Conservation (phyloP, 805 yeast species). For the Helenozyma rhizophorensis region DNA sequence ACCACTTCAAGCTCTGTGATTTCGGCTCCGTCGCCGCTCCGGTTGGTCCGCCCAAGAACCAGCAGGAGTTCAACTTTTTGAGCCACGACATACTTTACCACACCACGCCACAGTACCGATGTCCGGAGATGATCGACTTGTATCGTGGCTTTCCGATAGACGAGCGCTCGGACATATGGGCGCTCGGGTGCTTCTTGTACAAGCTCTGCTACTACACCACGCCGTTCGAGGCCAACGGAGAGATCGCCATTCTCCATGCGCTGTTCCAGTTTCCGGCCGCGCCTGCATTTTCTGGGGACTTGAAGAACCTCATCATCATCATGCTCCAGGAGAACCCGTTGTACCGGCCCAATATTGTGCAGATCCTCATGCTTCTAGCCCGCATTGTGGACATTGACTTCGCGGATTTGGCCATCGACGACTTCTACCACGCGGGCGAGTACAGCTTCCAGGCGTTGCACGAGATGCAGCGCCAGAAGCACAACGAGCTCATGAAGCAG, state of each 20-base stretch:
- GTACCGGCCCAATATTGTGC: constrained; percentile 82
- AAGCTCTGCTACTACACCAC: constrained; percentile 90
- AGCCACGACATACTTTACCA: constrained; percentile 84
- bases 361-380: constrained; percentile 63
- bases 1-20: constrained; percentile 81
- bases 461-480: constrained; percentile 42
- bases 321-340: constrained; percentile 81
- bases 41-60: constrained; percentile 69
- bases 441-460: constrained; percentile 55
- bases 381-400: constrained; percentile 42
- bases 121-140: constrained; percentile 95
- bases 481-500: constrained; percentile 29
- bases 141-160: constrained; percentile 80
- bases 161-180: constrained; percentile 95
- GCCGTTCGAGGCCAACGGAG: constrained; percentile 88
- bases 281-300: constrained; percentile 66
- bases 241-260: constrained; percentile 81
- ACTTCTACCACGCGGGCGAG: constrained; percentile 48
- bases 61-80: constrained; percentile 66
- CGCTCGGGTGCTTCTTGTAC: constrained; percentile 86
- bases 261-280: constrained; percentile 68
- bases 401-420: constrained; percentile 28
- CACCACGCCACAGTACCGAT: constrained; percentile 92
- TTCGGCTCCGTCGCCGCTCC: constrained; percentile 82
- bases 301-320: constrained; percentile 71